Conservation (phyloP, 75 land plant genomes). For the Pinus tabuliformis region DNA sequence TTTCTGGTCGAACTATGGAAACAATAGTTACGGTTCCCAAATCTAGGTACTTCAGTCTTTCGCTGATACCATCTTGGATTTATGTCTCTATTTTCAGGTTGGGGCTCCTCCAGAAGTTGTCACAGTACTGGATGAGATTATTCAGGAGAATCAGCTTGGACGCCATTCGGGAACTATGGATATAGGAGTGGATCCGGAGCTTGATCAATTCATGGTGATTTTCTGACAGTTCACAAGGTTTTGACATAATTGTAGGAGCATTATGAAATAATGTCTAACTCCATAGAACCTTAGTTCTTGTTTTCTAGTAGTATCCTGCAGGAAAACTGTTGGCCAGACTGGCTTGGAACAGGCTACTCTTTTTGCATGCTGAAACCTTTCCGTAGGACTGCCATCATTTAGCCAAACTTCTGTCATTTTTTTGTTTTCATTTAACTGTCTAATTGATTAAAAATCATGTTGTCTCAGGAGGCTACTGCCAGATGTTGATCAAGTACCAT, state of each 20-base stretch:
- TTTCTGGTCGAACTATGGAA: too few relatives aligned
- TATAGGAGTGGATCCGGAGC: conserved; percentile 78
- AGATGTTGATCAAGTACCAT: conserved; percentile 44
- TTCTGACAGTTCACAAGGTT: background rate
- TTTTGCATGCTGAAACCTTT: too few relatives aligned
- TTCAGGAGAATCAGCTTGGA: conserved; percentile 14
- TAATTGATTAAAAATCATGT: background rate
- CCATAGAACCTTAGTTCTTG: too few relatives aligned
- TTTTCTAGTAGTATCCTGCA: too few relatives aligned
- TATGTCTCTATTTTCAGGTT: conserved; percentile 22
- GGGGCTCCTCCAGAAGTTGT: conserved; percentile 67
- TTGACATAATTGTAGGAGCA: background rate
- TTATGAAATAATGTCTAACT: too few relatives aligned
- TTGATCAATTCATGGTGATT: conserved; percentile 83
- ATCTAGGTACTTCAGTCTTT: background rate
- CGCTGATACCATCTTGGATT: background rate
- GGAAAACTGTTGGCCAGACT: too few relatives aligned
- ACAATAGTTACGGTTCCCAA: background rate
- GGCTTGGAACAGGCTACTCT: too few relatives aligned
- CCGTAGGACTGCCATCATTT: too few relatives aligned
- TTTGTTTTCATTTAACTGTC: background rate
- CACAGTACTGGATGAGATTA: conserved; percentile 46
- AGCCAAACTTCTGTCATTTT: background rate
- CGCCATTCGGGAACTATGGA: background rate
- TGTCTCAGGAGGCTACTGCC: conserved; percentile 61